Conservation (phyloP, 352 stramenopile genomes). For the Globisporangium viniferum region DNA sequence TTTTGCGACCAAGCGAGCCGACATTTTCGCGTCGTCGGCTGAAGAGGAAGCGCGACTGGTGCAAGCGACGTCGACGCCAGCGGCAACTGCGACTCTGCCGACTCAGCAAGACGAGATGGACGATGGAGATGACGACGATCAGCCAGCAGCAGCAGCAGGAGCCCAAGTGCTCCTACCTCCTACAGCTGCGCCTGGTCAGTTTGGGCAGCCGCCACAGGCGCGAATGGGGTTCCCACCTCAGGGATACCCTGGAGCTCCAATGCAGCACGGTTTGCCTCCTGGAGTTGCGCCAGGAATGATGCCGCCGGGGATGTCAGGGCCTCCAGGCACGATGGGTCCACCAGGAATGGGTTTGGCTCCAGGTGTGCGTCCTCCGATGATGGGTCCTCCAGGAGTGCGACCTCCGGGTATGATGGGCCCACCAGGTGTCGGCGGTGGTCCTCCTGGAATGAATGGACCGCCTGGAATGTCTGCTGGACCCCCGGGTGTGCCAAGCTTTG, state of each 20-base stretch:
- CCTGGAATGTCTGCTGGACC: conserved; percentile 13
- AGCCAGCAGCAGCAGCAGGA: conserved; percentile 6
- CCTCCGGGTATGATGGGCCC: conserved; percentile 32
- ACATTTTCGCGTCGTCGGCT: conserved; percentile 92
- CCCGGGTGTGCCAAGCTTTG: conserved; percentile 12
- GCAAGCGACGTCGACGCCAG: conserved; percentile 31
- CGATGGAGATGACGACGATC: conserved; percentile 35
- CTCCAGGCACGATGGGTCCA: conserved; percentile 21
- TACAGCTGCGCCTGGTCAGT: conserved; percentile 1
- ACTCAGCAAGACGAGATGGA: conserved; percentile 38
- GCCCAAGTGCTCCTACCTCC: background rate
- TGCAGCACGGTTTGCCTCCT: conserved; percentile 12
- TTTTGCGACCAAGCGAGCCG: conserved; percentile 90
- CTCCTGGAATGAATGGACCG: conserved; percentile 14
- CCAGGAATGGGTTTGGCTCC: conserved; percentile 23
- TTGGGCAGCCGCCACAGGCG: conserved; percentile 9
- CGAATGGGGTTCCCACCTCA: conserved; percentile 4
- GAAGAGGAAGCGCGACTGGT: conserved; percentile 77
- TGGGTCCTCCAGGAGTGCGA: conserved; percentile 25
- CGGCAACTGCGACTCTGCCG: background rate
- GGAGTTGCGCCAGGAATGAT: conserved; percentile 19
- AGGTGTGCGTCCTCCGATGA: conserved; percentile 21
- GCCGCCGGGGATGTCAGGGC: conserved; percentile 21
- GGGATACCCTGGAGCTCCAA: conserved; percentile 10
- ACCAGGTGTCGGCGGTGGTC: conserved; percentile 24